These are phyloP conservation scores for Emergomyces pasteurianus DNA, from an alignment of 2,329 filamentous ascomycete genomes.

Conservation along the genomic window DNA sequence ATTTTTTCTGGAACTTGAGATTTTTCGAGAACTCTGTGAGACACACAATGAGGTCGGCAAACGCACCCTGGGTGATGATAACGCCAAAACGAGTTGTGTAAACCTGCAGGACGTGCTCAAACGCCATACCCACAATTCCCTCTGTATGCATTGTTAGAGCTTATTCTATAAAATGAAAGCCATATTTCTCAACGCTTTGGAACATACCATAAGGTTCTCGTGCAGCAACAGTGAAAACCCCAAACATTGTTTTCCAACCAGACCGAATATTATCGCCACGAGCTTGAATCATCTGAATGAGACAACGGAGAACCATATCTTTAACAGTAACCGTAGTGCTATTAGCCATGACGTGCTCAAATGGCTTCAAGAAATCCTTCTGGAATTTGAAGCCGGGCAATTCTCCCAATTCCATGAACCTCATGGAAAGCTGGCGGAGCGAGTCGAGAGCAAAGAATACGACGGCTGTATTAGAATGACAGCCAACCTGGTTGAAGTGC, in stretches of 20 bases:
- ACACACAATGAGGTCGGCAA: conserved; percentile 91
- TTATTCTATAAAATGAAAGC: not conserved
- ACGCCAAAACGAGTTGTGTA: conserved; percentile 94
- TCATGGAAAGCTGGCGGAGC: conserved; percentile 88
- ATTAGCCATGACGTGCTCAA: conserved; percentile 94
- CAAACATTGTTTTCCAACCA: conserved; percentile 99
- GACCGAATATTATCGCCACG: conserved; percentile 93
- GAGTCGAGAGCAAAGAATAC: conserved; percentile 98
- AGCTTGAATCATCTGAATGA: conserved; percentile 99
- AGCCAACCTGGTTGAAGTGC: conserved; percentile 96
- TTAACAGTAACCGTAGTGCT: conserved; percentile 86
- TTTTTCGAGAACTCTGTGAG: conserved; percentile 99
- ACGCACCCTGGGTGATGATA: conserved; percentile 90
- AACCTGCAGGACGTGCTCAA: conserved; percentile 90
- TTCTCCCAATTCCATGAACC: conserved; percentile 97
- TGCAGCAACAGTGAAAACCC: conserved; percentile 92
- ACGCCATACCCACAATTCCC: conserved; percentile 89
- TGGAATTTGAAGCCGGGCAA: conserved; percentile 98
- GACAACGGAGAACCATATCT: conserved; percentile 88
- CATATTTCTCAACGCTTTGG: not conserved
- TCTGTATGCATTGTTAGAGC: conserved; percentile 38
- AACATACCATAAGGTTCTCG: conserved; percentile 64
- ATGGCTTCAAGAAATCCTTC: conserved; percentile 97
- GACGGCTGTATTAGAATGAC: conserved; percentile 89
- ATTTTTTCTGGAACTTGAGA: conserved; percentile 96